Evolutionary conservation across 176 grass and related monocot species (phyloP).

Genomic region (Themeda triandra): DNA sequence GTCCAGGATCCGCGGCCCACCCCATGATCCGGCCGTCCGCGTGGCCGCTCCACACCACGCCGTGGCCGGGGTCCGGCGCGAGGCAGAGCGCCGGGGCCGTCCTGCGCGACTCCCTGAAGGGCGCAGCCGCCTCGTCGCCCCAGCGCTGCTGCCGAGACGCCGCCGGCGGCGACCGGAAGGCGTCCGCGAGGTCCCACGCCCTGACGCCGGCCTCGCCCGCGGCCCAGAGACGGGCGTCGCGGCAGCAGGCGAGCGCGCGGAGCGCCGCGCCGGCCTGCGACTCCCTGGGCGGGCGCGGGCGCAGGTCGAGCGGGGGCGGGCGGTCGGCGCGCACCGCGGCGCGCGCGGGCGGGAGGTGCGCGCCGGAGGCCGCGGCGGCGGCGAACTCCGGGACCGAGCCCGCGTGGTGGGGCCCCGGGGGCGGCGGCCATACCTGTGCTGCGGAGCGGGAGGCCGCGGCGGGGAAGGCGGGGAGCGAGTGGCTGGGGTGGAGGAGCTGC

Average conservation of each 20-base stretch:
- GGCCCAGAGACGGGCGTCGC: conserved; percentile 45
- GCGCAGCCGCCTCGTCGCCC: conserved; percentile 62
- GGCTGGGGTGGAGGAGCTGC: conserved; percentile 15
- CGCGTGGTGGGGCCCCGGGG: conserved; percentile 48
- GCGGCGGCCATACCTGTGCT: conserved; percentile 39
- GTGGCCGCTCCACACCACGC: conserved; percentile 86
- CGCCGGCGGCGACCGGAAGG: conserved; percentile 32
- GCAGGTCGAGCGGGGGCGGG: conserved; percentile 67
- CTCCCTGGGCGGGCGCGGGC: conserved; percentile 61
- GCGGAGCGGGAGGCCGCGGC: background rate
- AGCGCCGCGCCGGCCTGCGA: conserved; percentile 51
- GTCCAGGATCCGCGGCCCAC: conserved; percentile 39
- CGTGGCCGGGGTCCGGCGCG: conserved; percentile 31
- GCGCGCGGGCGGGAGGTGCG: conserved; percentile 38
- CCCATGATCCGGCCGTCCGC: conserved; percentile 54
- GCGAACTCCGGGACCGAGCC: conserved; percentile 62
- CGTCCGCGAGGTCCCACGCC: conserved; percentile 56
- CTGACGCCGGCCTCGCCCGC: conserved; percentile 58
- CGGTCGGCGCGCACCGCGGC: conserved; percentile 26
- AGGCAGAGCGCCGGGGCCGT: conserved; percentile 49
- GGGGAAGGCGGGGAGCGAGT: conserved; percentile 36
- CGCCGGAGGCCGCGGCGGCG: background rate
- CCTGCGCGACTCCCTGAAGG: conserved; percentile 58
- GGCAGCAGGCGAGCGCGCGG: conserved; percentile 49
- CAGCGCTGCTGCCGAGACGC: conserved; percentile 20